Evolutionary conservation across 139 green algal genomes (phyloP), one percentile per base, ranked within the genome.

Genomic region (Micractinium sp.): DNA sequence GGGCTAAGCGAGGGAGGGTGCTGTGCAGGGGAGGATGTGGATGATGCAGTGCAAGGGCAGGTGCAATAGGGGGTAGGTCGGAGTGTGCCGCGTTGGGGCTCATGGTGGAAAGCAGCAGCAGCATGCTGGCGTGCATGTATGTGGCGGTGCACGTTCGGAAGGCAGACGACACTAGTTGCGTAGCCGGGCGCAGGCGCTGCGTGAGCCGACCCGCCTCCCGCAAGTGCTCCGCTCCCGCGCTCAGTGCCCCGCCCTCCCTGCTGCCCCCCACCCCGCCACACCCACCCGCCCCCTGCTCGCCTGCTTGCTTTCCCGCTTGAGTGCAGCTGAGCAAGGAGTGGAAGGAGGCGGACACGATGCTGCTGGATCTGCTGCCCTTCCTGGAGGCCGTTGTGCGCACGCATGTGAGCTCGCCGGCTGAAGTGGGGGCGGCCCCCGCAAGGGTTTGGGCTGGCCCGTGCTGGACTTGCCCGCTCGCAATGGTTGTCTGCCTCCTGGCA

Each of bases 351-450:
- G 96, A 99, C 93, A 98, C 95, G 53, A 94, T 90, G 63, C 94
- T 99, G 91, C 93, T 99, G 82, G 97, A 99, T 89, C 91, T 97
- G 23, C 89, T 98, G 74, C 96, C 96, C 38, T 98, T 98, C 92
- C 88, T 98, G 39, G 95, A 98, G 81, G 88, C 85, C 38, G 61
- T 94, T 19, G 91, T 90, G 19, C 84, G 82, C 63, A 91, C 89
- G 4, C 88, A 94, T 33, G 83, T 80, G 39, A 38, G 82, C 1
- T 38, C 3, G 31, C 27, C 73, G 39, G 73, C 27, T 2, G n/a
- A 20, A 38, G 1, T 60, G 35, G 20, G 20, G 36, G 36, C 22
- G 0, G 25, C 3, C 3, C 67, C 67, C 13, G 67, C 27, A 5
- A 13, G 74, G 29, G 2, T 3, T 80, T 20, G 29, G 39, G 36